Percentiles rank a stretch among this genome's conserved stretches.
Conservation (phyloP, 257 asterid species). For the Nyctanthes arbortristis region DNA sequence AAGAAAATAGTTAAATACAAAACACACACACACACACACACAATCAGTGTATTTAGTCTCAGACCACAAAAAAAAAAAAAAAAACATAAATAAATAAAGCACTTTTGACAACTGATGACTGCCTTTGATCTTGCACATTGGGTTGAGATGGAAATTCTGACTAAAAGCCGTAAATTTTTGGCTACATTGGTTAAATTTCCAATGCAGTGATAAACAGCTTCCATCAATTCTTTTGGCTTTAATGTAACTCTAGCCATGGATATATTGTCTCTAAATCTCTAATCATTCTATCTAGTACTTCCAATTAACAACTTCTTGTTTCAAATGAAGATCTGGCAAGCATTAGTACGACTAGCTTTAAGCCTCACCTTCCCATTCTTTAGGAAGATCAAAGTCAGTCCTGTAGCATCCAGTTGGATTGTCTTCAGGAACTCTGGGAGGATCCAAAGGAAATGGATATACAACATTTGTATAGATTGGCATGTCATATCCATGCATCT, state of each 20-base stretch:
- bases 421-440: slow-evolving; percentile 92
- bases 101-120: no score
- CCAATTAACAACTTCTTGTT: background rate
- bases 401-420: slow-evolving; percentile 99
- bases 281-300: background rate
- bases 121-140: no score
- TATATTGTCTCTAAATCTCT: background rate
- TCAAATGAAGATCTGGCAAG: background rate
- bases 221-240: background rate
- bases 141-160: no score
- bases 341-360: slow-evolving; percentile 17
- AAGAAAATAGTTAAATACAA: no score
- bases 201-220: background rate
- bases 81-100: no score
- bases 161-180: no score
- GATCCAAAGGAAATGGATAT: slow-evolving; percentile 87
- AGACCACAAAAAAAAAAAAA: no score
- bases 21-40: no score
- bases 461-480: slow-evolving; percentile 85
- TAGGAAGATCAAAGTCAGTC: slow-evolving; percentile 72
- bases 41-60: no score
- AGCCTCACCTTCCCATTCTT: slow-evolving; percentile 91
- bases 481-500: slow-evolving; percentile 92
- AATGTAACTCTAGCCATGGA: background rate
- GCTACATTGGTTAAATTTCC: no score